phyloP scores from a whole-genome alignment of 2,329 filamentous ascomycete genomes.

The Hypomyces rosellus region DNA sequence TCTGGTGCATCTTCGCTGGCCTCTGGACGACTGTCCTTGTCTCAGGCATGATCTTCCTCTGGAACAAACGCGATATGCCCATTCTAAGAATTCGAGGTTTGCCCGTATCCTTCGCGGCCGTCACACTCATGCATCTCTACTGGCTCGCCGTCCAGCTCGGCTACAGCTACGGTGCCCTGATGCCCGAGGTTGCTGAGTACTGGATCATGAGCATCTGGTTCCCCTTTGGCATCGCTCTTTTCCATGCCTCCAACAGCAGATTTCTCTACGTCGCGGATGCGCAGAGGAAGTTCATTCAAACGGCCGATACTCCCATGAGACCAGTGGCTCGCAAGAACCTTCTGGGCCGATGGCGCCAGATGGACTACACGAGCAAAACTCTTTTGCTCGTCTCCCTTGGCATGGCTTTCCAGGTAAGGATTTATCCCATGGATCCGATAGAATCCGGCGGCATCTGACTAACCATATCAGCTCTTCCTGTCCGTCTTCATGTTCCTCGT shows the following conservation, averaged over 20 bases:
- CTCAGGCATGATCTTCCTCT: conserved; percentile 35
- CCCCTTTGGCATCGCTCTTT: conserved; percentile 58
- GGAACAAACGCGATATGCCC: conserved; percentile 32
- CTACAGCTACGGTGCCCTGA: conserved; percentile 33
- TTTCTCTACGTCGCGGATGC: conserved; percentile 52
- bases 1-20: conserved; percentile 31
- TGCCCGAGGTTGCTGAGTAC: conserved; percentile 50
- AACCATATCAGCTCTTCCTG: conserved; percentile 43
- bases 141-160: conserved; percentile 35
- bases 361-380: conserved; percentile 44
- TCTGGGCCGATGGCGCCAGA: conserved; percentile 29
- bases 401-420: conserved; percentile 49
- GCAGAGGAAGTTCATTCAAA: conserved; percentile 39
- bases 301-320: conserved; percentile 6
- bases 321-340: conserved; percentile 21
- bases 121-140: conserved; percentile 36
- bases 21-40: conserved; percentile 35
- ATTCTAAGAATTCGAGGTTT: conserved; percentile 36
- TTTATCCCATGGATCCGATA: background rate
- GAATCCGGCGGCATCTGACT: background rate
- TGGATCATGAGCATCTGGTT: conserved; percentile 63
- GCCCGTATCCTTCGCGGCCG: conserved; percentile 33
- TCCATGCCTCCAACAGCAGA: conserved; percentile 57
- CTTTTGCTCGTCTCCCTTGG: conserved; percentile 45
- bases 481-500: conserved; percentile 55